A percentile compares a stretch with the other conserved stretches of the same genome.
Evolutionary conservation across 1,139 yeast genomes (phyloP).

Genomic region (Saccharomycopsis phalli): DNA sequence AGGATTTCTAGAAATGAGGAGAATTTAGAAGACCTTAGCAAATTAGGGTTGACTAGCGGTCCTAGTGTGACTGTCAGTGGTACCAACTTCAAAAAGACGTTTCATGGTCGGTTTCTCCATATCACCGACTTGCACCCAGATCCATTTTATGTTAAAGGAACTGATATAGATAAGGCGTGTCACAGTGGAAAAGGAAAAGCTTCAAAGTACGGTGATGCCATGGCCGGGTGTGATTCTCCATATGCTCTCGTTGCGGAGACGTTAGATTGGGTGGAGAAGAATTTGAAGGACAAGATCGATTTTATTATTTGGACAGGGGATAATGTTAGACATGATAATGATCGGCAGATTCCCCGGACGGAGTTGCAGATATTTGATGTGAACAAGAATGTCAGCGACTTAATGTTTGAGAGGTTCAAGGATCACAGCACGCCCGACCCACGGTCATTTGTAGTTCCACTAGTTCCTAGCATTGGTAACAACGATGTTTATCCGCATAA

Average conservation of each 20-base stretch:
- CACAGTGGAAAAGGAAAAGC: slow-evolving; percentile 45
- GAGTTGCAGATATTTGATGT: slow-evolving; percentile 60
- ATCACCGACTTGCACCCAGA: slow-evolving; percentile 85
- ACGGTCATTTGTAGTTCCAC: slow-evolving; percentile 35
- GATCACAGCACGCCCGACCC: slow-evolving; percentile 34
- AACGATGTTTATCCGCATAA: slow-evolving; percentile 89
- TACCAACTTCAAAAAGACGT: slow-evolving; percentile 19
- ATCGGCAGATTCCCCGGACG: slow-evolving; percentile 61
- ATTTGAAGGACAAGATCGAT: slow-evolving; percentile 67
- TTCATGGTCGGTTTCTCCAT: slow-evolving; percentile 73
- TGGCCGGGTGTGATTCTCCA: slow-evolving; percentile 66
- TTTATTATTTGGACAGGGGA: slow-evolving; percentile 90
- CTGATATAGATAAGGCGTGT: slow-evolving; percentile 41
- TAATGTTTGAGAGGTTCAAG: slow-evolving; percentile 44
- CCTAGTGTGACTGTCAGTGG: slow-evolving; percentile 7
- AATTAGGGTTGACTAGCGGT: neutral
- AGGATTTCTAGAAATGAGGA: neutral
- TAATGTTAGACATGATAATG: slow-evolving; percentile 79
- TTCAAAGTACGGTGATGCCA: slow-evolving; percentile 66
- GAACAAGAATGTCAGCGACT: slow-evolving; percentile 51
- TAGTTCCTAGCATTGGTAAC: slow-evolving; percentile 71
- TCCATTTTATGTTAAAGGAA: slow-evolving; percentile 50
- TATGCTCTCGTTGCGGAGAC: slow-evolving; percentile 52
- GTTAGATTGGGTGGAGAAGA: slow-evolving; percentile 52
- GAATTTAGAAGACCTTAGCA: neutral